Conservation (phyloP, 108 stramenopile genomes). For the Conticribra guillardii region DNA sequence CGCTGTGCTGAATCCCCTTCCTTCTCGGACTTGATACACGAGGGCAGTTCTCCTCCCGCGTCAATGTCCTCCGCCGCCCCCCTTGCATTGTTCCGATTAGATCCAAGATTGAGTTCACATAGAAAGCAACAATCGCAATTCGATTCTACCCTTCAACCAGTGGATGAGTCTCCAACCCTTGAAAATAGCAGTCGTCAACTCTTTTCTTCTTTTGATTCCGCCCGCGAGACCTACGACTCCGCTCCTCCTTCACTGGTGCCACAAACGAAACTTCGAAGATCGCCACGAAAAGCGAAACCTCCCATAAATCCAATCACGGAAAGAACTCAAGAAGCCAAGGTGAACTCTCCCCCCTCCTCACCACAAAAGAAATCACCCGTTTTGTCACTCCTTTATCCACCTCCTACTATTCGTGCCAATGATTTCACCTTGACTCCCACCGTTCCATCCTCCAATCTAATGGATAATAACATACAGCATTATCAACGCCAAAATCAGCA, state of each 20-base stretch:
- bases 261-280: not conserved
- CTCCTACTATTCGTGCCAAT: not conserved
- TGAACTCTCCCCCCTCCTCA: conserved; percentile 1
- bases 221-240: not conserved
- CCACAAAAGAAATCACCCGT: not conserved
- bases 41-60: too few relatives aligned
- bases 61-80: too few relatives aligned
- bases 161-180: not conserved
- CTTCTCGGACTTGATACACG: too few relatives aligned
- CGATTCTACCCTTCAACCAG: not conserved
- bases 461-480: too few relatives aligned
- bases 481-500: conserved; percentile 14
- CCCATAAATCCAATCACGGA: not conserved
- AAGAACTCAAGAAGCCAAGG: not conserved
- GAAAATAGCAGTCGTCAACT: not conserved
- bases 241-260: too few relatives aligned
- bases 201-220: not conserved
- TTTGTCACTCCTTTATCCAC: not conserved
- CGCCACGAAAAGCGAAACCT: not conserved
- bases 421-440: conserved; percentile 17
- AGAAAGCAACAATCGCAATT: not conserved
- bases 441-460: conserved; percentile 12
- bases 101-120: not conserved
- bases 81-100: not conserved
- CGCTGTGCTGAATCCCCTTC: too few relatives aligned